phyloP scores from a whole-genome alignment of 345 rosid species.

The Lumnitzera littorea region DNA sequence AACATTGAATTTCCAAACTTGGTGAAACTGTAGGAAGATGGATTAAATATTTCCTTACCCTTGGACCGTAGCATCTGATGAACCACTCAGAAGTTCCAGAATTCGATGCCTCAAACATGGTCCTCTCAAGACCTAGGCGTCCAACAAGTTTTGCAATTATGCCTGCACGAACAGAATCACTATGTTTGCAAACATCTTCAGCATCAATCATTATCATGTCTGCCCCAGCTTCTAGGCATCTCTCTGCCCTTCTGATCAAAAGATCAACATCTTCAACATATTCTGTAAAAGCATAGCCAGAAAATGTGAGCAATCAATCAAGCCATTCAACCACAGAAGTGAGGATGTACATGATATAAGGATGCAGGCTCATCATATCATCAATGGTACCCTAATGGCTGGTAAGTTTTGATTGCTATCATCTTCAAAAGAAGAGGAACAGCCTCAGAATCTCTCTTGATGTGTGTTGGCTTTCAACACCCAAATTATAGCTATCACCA shows the following conservation, averaged over 20 bases:
- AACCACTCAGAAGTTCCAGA: conserved; percentile 76
- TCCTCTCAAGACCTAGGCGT: conserved; percentile 78
- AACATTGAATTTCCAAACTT: neutral
- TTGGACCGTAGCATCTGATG: conserved; percentile 68
- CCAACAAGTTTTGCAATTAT: conserved; percentile 76
- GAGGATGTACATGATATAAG: too few species aligned
- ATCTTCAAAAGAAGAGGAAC: too few species aligned
- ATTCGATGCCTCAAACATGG: conserved; percentile 91
- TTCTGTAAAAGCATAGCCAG: conserved; percentile 30
- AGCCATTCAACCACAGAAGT: neutral
- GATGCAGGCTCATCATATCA: too few species aligned
- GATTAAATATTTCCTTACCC: conserved; percentile 26
- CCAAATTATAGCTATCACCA: too few species aligned
- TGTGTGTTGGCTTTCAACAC: too few species aligned
- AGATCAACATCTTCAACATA: conserved; percentile 77
- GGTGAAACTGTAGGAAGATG: neutral
- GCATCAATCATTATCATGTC: conserved; percentile 92
- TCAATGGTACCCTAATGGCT: too few species aligned
- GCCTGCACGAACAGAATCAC: conserved; percentile 63
- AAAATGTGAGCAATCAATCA: conserved; percentile 2
- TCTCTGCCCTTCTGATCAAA: conserved; percentile 82
- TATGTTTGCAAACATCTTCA: conserved; percentile 72
- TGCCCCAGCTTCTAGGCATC: conserved; percentile 94
- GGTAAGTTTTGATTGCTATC: too few species aligned
- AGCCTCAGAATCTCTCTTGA: too few species aligned